Base-by-base conservation (phyloP, 1,284 basidiomycete species). In the Omphalotus olearius region DNA sequence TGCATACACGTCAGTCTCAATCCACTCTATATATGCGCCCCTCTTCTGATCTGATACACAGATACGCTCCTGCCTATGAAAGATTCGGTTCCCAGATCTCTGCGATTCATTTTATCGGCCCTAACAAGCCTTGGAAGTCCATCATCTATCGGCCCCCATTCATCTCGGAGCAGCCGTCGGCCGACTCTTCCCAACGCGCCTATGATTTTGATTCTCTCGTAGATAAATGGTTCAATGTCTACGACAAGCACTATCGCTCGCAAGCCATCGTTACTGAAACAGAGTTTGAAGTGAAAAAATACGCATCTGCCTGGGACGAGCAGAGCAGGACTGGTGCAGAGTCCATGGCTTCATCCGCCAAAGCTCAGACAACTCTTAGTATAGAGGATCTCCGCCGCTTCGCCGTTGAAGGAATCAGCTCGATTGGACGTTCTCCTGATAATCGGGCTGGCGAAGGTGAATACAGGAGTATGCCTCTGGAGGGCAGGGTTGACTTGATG, bases 41-140 rank as follows among this genome's bases (percentile, higher is more conserved):
- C 49, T 30, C 25, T 53, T 56, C 57, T 56, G 53, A 59, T 57
- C 53, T 41, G 56, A 54, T 53, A 54, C 39, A 17, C 63, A 93
- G 91, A 42, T 98, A 97, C 70, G 92, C 92, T 3, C 96, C 96
- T 49, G 96, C 96, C 6, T 98, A 97, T 68, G 86, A 88, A 64
- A 88, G 93, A 39, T 98, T 91, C 64, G 94, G 94, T 9, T 82
- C 87, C 46, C 79, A 88, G 58, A 96, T 98, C 68, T 86, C 85
- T 52, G 85, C 86, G 48, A 83, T 98, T 47, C 96, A 99, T 69
- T 98, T 98, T 63, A 98, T 98, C 60, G 96, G 96, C 3, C 77
- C 83, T 14, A 81, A 90, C 67, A 99, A 99, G 69, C 96, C 96
- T 9, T 99, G 96, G 96, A 76, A 79, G 39, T 79, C 80, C 17